phyloP scores from a whole-genome alignment of 768 basidiomycete species.

The Termitomyces sp. region DNA sequence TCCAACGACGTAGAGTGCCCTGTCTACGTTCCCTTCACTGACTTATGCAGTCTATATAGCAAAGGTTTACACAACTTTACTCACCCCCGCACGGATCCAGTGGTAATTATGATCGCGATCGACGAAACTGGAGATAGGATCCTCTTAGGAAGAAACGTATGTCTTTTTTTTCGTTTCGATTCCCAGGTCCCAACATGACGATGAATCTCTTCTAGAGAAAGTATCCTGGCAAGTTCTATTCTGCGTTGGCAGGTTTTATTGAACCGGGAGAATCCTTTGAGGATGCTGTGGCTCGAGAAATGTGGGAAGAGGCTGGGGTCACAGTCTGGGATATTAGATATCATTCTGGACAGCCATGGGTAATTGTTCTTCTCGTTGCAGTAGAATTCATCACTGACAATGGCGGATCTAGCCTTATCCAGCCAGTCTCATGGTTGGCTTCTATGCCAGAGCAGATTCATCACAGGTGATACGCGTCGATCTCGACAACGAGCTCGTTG shows the following conservation, averaged over 20 bases:
- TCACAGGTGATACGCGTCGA: slow-evolving; percentile 73
- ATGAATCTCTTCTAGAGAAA: slow-evolving; percentile 38
- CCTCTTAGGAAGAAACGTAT: slow-evolving; percentile 80
- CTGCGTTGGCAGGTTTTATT: slow-evolving; percentile 88
- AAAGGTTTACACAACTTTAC: slow-evolving; percentile 85
- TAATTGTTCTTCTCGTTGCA: slow-evolving; percentile 17
- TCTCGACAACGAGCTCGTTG: slow-evolving; percentile 93
- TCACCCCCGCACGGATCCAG: slow-evolving; percentile 80
- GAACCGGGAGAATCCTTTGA: slow-evolving; percentile 95
- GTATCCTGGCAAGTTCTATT: slow-evolving; percentile 72
- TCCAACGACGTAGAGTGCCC: slow-evolving; percentile 49
- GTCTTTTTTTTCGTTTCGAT: slow-evolving; percentile 18
- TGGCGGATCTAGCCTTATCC: slow-evolving; percentile 68
- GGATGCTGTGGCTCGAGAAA: slow-evolving; percentile 87
- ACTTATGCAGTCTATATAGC: slow-evolving; percentile 30
- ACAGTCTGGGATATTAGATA: slow-evolving; percentile 78
- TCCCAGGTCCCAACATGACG: not conserved
- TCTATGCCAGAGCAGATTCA: slow-evolving; percentile 74
- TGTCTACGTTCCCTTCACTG: not conserved
- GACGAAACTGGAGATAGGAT: slow-evolving; percentile 79
- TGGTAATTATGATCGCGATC: slow-evolving; percentile 87
- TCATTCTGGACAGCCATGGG: slow-evolving; percentile 87
- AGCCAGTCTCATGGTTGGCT: slow-evolving; percentile 86
- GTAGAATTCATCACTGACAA: not conserved
- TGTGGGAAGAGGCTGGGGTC: slow-evolving; percentile 97